Base-by-base conservation (phyloP, 495 filamentous ascomycete species). In the Rhypophila decipiens region DNA sequence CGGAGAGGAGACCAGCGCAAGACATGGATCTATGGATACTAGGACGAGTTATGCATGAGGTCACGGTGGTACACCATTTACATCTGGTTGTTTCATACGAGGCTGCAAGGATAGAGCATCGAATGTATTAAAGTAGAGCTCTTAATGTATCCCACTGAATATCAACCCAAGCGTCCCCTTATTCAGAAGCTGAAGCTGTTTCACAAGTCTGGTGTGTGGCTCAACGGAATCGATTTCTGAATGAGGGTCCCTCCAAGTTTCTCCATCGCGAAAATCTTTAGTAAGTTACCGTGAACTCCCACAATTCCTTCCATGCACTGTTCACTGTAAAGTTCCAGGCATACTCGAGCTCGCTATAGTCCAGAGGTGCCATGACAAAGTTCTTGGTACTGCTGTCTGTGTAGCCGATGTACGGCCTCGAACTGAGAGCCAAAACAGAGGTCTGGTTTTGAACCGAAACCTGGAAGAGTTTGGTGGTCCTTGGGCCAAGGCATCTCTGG, bases 291-390 rank as follows among this genome's bases (percentile, higher is more conserved):
- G 65, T 95, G 87, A 44, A 99, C 91, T 44, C 90, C 90, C 27
- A 97, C 90, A 84, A 99, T 90, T 19, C 93, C 91, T 66, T 95
- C 90, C 12, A 83, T 74, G 53, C 89, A 94, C 58, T 93, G 85
- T 66, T 95, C 88, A 56, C 88, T 95, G 56, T 93, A 55, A 99
- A 96, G 55, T 86, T 95, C 84, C 90, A 95, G 18, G 87, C 91
- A 74, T 87, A 95, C 59, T 95, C 89, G 5, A 99, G 74, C n/a
- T 81, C 83, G 22, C 78, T 77, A 55, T 95, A 96, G 57, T 86
- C 85, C 31, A 99, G 66, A 1, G 94, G 93, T 0, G 90, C 96
- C 52, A 96, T 82, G 76, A 88, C 89, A 54, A 96, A 95, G 29
- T 76, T 78, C 56, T 85, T 87, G 5, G 85, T 90, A 43, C 86